phyloP scores from a whole-genome alignment of 2,329 filamentous ascomycete species.

The Cephalotrichum gorgonifer region DNA sequence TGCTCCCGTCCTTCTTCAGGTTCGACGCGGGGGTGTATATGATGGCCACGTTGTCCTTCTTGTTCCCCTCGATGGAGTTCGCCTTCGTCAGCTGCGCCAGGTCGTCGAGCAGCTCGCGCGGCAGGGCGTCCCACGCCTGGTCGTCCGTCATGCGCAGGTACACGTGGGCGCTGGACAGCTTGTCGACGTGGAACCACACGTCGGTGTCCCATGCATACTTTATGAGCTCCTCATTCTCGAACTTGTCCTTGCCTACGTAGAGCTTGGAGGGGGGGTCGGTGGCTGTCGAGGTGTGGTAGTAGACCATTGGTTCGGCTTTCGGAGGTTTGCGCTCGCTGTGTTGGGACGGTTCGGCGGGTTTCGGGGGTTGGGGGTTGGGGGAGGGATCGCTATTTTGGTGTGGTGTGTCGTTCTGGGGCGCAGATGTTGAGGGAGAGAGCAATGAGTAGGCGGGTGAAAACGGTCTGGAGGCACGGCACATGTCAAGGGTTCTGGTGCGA shows the following conservation, averaged over 20 bases:
- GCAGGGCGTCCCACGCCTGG: conserved; percentile 75
- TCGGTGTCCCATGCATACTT: conserved; percentile 91
- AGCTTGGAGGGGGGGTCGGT: conserved; percentile 77
- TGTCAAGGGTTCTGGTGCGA: too few relatives aligned
- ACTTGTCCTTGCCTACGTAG: conserved; percentile 98
- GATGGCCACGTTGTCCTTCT: conserved; percentile 93
- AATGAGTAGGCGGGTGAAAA: too few relatives aligned
- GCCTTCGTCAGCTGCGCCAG: conserved; percentile 97
- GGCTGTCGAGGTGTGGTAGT: conserved; percentile 83
- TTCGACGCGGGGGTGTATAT: conserved; percentile 99
- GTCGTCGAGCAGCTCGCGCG: conserved; percentile 64
- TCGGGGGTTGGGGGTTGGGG: background rate
- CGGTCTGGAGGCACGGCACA: too few relatives aligned
- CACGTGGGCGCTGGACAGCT: conserved; percentile 91
- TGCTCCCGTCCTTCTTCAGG: conserved; percentile 86
- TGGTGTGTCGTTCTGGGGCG: too few relatives aligned
- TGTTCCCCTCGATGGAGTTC: conserved; percentile 99
- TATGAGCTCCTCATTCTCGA: conserved; percentile 97
- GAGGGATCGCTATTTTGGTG: too few relatives aligned
- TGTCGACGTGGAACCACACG: conserved; percentile 98
- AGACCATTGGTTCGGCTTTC: conserved; percentile 65
- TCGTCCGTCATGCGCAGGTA: conserved; percentile 77
- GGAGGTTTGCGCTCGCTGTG: background rate
- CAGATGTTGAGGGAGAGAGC: too few relatives aligned
- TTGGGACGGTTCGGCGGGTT: background rate